These are phyloP conservation scores for Xylaria curta DNA, from an alignment of 495 filamentous ascomycete species.

Conservation along the genomic window DNA sequence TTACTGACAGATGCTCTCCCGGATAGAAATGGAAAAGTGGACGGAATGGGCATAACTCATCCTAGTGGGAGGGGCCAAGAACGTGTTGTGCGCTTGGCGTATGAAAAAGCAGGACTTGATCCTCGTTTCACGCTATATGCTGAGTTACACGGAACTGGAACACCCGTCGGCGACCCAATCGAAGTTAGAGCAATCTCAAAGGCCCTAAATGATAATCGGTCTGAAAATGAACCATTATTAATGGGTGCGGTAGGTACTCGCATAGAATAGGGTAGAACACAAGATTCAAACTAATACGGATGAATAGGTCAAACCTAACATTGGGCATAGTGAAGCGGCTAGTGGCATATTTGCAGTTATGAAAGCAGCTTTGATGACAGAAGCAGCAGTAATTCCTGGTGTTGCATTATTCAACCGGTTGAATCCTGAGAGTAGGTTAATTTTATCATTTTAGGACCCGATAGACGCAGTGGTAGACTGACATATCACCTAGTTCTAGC, in stretches of 20 bases:
- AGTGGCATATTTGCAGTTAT: constrained; percentile 2
- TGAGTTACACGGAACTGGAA: constrained; percentile 49
- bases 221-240: constrained; percentile 36
- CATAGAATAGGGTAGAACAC: neutral
- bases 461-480: neutral
- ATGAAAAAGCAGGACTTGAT: constrained; percentile 47
- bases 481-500: neutral
- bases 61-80: constrained; percentile 63
- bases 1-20: neutral
- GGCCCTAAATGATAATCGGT: neutral
- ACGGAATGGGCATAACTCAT: constrained; percentile 60
- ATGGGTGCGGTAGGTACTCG: constrained; percentile 51
- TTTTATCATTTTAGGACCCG: neutral
- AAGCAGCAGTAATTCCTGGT: constrained; percentile 2
- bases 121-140: constrained; percentile 42
- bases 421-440: constrained; percentile 10
- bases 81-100: constrained; percentile 57
- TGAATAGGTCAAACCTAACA: constrained; percentile 11
- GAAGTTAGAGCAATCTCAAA: constrained; percentile 2
- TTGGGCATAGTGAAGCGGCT: neutral
- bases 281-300: neutral
- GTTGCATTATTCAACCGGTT: neutral
- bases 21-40: constrained; percentile 54
- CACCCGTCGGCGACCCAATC: constrained; percentile 1
- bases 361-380: constrained; percentile 13